Base-by-base conservation (phyloP, 192 early-diverging fungal genomes). In the Phycomyces nitens region DNA sequence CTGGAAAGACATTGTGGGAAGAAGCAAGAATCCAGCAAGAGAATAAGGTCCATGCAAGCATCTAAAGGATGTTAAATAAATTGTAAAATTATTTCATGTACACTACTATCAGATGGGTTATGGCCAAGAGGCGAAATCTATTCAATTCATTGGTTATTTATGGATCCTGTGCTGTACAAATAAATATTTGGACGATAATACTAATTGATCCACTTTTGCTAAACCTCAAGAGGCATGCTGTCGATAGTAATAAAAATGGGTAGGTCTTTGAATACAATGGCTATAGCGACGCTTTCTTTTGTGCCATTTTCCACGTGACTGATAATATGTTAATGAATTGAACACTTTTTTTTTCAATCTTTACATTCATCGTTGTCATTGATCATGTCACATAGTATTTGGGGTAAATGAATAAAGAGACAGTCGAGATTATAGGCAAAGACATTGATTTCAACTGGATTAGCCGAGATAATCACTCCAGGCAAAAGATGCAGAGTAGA, bases 1-100 rank as follows among this genome's bases (percentile, higher is more conserved):
- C 72, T 29, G 94, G 94, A 18, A 83, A 84, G 59, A 96, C 94
- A 20, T 72, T 96, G 51, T 96, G 94, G 94, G 84, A 92, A 60
- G 94, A 96, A 69, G 82, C 83, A 16, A 53, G 68, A 21, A 18
- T 66, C 0, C 15, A 56, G 4, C 53, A 69, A 58, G 39, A 58
- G n/a, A 27, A 51, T 43, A 59, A 51, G 0, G 34, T 51, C 38
- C 11, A 60, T 26, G 11, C 21, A 59, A 24, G 47, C 20, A 41
- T 27, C 3, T 34, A 34, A 34, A n/a, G n/a, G n/a, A n/a, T n/a
- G n/a, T n/a, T n/a, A n/a, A n/a, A n/a, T n/a, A n/a, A n/a, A n/a
- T n/a, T n/a, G n/a, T n/a, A 50, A 50, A 50, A 50, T 20, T 50
- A 50, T 50, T 50, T 50, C 22, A 3, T 5, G n/a, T 50, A 15